Evolutionary conservation across 345 rosid genomes (phyloP), one percentile per base, ranked within the genome.

Genomic region (Cardamine occulta): DNA sequence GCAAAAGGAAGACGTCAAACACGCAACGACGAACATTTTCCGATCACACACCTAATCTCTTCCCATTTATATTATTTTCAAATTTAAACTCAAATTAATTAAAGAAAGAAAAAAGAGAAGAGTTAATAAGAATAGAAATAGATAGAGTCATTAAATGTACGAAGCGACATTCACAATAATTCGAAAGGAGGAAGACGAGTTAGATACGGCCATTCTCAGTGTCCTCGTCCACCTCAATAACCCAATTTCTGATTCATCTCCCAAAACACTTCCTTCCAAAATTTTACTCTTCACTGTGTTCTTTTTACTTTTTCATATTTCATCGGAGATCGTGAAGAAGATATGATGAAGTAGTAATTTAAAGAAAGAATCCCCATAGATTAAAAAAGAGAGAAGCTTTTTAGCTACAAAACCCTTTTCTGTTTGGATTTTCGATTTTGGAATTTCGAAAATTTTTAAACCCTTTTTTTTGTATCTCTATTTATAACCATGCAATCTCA

Each of bases 1-100:
- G 74, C 21, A 65, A 26, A 24, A n/a, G 51, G 79, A 85, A 88
- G 70, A 85, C 39, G 97, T 87, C 86, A 92, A 90, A 88, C 87
- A 84, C 57, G 75, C 89, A 66, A 79, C 88, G 93, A 88, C 93
- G 88, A 86, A 80, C 70, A 26, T 49, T 21, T 78, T 70, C 79
- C 85, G 73, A 63, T 77, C 80, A 31, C 66, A 39, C 81, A 62
- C 74, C 55, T 74, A 66, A 73, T 70, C 73, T 77, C 76, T 77
- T 77, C 76, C 54, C 59, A 52, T 63, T 69, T 68, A 8, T 48
- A 74, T 49, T 51, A 51, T 29, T 31, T 61, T 54, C 29, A 53
- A 21, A 8, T 55, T 61, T 54, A 23, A 53, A 21, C 12, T 55
- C 48, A 40, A 21, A 68, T 61, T 18, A 18, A 70, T 29, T 40